A percentile compares a stretch with the other conserved stretches of the same genome.
These are phyloP conservation scores for Pyrrhoderma lamaoense DNA, from an alignment of 1,284 basidiomycete species.

Conservation along the genomic window DNA sequence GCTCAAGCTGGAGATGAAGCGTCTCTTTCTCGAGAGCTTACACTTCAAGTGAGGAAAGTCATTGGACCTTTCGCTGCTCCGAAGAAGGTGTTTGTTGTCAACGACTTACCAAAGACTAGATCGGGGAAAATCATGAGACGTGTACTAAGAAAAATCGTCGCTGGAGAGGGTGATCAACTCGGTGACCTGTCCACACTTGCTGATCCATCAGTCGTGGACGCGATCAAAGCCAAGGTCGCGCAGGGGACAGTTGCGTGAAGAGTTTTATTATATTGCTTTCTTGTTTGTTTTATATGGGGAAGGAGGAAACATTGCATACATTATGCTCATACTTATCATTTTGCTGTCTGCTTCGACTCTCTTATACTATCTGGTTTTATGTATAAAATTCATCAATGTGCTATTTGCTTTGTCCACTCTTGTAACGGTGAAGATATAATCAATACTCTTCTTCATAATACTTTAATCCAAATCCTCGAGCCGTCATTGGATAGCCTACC, in stretches of 20 bases:
- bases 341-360: no score
- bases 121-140: constrained; percentile 97
- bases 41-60: constrained; percentile 90
- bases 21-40: constrained; percentile 79
- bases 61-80: constrained; percentile 95
- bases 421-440: no score
- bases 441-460: no score
- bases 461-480: no score
- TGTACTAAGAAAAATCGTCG: constrained; percentile 92
- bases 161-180: constrained; percentile 88
- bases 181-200: constrained; percentile 89
- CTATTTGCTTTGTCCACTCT: no score
- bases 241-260: background rate
- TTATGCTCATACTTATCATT: no score
- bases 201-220: constrained; percentile 77
- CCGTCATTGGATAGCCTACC: no score
- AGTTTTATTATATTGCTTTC: background rate
- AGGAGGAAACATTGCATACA: no score
- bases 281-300: no score
- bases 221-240: constrained; percentile 72
- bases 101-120: constrained; percentile 91
- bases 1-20: constrained; percentile 65
- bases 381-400: no score
- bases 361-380: no score
- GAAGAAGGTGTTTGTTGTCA: constrained; percentile 84